A percentile compares a stretch with the other conserved stretches of the same genome.
Evolutionary conservation across 2,329 filamentous ascomycete species (phyloP).

Genomic region (Emmonsiellopsis sp.): DNA sequence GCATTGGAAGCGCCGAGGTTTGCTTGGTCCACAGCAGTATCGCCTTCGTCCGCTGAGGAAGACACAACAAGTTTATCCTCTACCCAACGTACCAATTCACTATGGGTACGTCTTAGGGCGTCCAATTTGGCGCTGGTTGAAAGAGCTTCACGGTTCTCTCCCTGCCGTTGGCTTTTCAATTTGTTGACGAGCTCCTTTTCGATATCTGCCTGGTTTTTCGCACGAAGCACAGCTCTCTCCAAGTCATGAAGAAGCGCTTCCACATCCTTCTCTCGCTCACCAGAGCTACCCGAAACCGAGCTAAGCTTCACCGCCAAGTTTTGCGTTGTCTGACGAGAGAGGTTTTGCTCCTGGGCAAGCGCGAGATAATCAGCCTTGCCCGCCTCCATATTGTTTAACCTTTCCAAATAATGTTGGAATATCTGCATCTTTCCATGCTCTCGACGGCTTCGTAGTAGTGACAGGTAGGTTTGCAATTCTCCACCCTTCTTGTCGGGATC

Average conservation of each 20-base stretch:
- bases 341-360: conserved; percentile 8
- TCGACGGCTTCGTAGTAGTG: conserved; percentile 36
- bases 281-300: conserved; percentile 2
- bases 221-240: conserved; percentile 29
- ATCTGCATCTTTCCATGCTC: conserved; percentile 38
- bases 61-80: conserved; percentile 35
- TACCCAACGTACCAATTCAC: conserved; percentile 43
- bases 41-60: conserved; percentile 23
- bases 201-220: conserved; percentile 25
- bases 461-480: conserved; percentile 32
- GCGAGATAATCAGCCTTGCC: conserved; percentile 15
- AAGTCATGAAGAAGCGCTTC: conserved; percentile 28
- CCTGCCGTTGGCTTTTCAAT: conserved; percentile 2
- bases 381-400: conserved; percentile 24
- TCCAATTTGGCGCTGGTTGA: conserved; percentile 12
- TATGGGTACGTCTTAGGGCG: conserved; percentile 33
- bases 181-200: conserved; percentile 27
- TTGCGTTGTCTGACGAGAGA: conserved; percentile 5
- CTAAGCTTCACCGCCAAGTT: not conserved
- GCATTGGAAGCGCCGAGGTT: conserved; percentile 15
- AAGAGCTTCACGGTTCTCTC: not conserved
- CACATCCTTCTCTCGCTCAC: conserved; percentile 7
- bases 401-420: conserved; percentile 36
- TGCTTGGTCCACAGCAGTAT: conserved; percentile 18
- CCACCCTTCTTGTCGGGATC: conserved; percentile 14